Base-by-base conservation (phyloP, 2,329 filamentous ascomycete species). In the Claviceps digitariae region DNA sequence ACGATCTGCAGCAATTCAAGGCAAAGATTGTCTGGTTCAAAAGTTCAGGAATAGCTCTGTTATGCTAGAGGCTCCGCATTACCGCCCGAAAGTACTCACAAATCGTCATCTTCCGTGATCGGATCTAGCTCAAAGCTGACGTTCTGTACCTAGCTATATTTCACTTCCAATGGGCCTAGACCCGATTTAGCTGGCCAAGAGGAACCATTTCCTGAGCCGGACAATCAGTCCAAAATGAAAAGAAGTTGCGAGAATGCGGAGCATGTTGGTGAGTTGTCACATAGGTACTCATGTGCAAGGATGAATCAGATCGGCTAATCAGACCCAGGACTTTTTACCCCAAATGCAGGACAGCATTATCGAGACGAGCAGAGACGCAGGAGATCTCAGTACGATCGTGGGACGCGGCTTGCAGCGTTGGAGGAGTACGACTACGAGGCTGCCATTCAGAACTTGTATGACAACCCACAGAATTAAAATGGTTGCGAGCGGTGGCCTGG, bases 41-140 rank as follows among this genome's bases (percentile, higher is more conserved):
- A 96, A 97, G 65, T 98, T 98, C 64, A 84, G 93, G 38, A 98
- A 98, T 72, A 95, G 89, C 41, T 91, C 89, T 0, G 90, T 98
- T 31, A 96, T 97, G 89, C 75, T 91, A 1, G 90, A 97, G 69
- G 79, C 83, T 12, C 75, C 81, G 0, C 82, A 85, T 51, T 95
- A 89, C 62, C 83, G 89, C 1, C 93, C 93, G 0, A 94, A 94
- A 76, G 86, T 90, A 67, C 17, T n/a, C 1, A 15, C 9, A n/a
- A 20, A 3, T 6, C 23, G 31, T 25, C 25, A 17, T 17, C 41
- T 10, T 44, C 20, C 36, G 21, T 8, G n/a, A 20, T 12, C 36
- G 13, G 9, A 23, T 3, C 44, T 25, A 4, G 20, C 17, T 23
- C 34, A 2, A 23, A n/a, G 27, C n/a, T 31, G 9, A 49, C 20